Conservation (phyloP, 2,329 filamentous ascomycete genomes). For the Xenoacremonium recifei region DNA sequence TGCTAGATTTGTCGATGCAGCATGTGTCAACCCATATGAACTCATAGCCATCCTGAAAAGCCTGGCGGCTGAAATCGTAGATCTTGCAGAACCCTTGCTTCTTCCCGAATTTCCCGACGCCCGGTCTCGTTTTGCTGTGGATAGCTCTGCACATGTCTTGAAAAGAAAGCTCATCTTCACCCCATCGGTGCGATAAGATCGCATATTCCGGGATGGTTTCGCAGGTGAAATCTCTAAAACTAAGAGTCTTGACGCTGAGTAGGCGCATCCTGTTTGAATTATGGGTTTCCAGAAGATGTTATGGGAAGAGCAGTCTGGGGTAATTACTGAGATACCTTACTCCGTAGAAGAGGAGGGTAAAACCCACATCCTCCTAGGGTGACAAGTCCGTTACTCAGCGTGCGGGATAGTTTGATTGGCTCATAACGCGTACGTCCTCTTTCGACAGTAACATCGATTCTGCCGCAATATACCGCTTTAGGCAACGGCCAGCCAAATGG, state of each 20-base stretch:
- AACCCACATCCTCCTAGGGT: too few species aligned
- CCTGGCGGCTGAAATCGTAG: neutral
- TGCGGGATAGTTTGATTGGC: too few species aligned
- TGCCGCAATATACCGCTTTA: too few species aligned
- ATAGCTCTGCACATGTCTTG: neutral
- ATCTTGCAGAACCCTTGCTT: neutral
- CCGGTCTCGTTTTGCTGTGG: neutral
- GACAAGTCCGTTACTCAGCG: too few species aligned
- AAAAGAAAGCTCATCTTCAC: neutral
- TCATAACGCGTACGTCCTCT: too few species aligned
- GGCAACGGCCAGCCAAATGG: too few species aligned
- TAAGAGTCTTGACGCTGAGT: neutral
- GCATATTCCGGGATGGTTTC: neutral
- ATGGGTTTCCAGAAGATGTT: too few species aligned
- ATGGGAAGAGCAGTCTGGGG: too few species aligned
- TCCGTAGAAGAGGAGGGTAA: too few species aligned
- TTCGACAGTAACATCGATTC: too few species aligned
- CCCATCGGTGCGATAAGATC: neutral
- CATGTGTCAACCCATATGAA: neutral
- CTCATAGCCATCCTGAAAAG: neutral
- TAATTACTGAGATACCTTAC: too few species aligned
- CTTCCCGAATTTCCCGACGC: neutral
- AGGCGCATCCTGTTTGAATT: neutral
- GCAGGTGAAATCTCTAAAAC: neutral
- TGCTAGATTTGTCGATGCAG: constrained; percentile 32